Conservation (phyloP, 2,329 filamentous ascomycete species). For the Fusarium torulosum region DNA sequence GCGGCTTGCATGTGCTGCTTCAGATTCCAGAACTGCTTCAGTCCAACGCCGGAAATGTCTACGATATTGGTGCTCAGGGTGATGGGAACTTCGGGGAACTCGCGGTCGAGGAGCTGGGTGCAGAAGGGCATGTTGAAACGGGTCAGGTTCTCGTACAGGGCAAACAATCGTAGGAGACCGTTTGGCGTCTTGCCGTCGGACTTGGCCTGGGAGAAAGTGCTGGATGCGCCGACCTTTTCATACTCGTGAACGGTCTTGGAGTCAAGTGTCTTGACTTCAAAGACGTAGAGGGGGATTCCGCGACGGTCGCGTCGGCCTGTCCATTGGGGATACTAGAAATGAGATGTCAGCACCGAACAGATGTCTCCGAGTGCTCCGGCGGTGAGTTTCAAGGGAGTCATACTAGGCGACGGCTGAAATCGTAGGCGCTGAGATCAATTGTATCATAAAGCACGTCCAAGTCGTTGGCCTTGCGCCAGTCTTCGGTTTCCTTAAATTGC, state of each 20-base stretch:
- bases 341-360: constrained; percentile 14
- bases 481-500: constrained; percentile 90
- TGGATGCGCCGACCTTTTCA: constrained; percentile 73
- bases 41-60: constrained; percentile 86
- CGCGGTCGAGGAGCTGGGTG: constrained; percentile 78
- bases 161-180: constrained; percentile 87
- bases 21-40: constrained; percentile 97
- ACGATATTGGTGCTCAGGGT: constrained; percentile 96
- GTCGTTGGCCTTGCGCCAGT: constrained; percentile 85
- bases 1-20: constrained; percentile 95
- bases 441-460: constrained; percentile 85
- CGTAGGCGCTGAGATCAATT: constrained; percentile 87
- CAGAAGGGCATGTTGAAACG: constrained; percentile 89
- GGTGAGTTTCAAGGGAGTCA: constrained; percentile 5
- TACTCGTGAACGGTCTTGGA: constrained; percentile 84
- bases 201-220: constrained; percentile 70
- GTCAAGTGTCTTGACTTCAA: constrained; percentile 86
- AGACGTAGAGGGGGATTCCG: constrained; percentile 93
- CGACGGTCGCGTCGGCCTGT: constrained; percentile 90
- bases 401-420: constrained; percentile 82
- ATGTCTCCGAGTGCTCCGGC: background rate
- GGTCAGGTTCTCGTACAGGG: constrained; percentile 92
- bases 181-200: constrained; percentile 75
- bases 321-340: constrained; percentile 89
- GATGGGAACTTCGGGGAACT: constrained; percentile 83